Evolutionary conservation across 2,329 filamentous ascomycete genomes (phyloP).

Genomic region (Colletotrichum zoysiae): DNA sequence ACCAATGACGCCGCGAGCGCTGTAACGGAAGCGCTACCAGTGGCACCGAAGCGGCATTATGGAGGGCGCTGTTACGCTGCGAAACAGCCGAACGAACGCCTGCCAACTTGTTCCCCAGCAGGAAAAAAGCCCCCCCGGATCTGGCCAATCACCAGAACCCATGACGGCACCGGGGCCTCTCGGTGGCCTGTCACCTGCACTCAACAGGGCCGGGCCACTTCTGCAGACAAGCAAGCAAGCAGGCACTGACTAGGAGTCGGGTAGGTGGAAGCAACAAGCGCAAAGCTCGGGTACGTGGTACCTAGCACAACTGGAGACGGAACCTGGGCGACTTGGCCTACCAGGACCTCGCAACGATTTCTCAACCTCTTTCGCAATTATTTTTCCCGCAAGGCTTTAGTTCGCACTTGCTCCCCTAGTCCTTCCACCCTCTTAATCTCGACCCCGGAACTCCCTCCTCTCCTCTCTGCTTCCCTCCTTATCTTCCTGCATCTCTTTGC

Average conservation of each 20-base stretch:
- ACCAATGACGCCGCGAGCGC: conserved; percentile 37
- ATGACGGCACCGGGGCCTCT: conserved; percentile 21
- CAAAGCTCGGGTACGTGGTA: conserved; percentile 36
- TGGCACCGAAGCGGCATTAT: conserved; percentile 22
- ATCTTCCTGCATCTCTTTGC: conserved; percentile 38
- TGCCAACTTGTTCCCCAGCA: conserved; percentile 37
- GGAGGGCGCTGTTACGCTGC: conserved; percentile 21
- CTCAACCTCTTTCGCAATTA: conserved; percentile 41
- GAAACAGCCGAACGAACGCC: conserved; percentile 43
- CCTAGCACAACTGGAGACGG: conserved; percentile 30
- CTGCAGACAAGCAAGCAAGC: conserved; percentile 18
- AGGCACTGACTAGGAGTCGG: conserved; percentile 1
- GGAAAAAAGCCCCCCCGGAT: conserved; percentile 10
- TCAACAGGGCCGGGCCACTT: conserved; percentile 31
- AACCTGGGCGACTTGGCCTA: conserved; percentile 33
- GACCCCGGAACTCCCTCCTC: conserved; percentile 22
- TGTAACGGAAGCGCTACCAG: conserved; percentile 40
- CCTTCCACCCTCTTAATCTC: conserved; percentile 31
- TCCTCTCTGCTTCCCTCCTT: conserved; percentile 28
- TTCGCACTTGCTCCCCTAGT: conserved; percentile 35
- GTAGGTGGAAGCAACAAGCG: conserved; percentile 20
- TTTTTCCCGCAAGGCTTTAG: conserved; percentile 42
- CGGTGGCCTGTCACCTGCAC: conserved; percentile 36
- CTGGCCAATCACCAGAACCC: conserved; percentile 29
- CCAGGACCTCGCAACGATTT: conserved; percentile 31